Conservation (phyloP, 768 basidiomycete species). For the Fomitopsis serialis region DNA sequence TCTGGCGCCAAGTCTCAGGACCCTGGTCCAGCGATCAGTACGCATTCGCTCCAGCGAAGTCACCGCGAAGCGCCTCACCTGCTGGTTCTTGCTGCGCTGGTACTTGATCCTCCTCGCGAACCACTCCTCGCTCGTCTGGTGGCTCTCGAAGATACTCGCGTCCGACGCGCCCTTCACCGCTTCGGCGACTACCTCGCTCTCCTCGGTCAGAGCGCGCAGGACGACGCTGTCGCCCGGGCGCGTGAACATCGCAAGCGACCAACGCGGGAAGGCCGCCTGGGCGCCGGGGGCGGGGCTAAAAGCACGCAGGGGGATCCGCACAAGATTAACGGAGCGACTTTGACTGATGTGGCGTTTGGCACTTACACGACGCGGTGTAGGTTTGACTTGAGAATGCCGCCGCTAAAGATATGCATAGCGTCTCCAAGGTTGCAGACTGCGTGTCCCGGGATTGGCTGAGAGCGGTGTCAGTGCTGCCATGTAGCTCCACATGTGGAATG, state of each 20-base stretch:
- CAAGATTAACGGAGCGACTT: neutral
- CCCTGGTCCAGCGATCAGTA: slow-evolving; percentile 7
- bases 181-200: slow-evolving; percentile 45
- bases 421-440: slow-evolving; percentile 44
- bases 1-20: slow-evolving; percentile 18
- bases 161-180: slow-evolving; percentile 31
- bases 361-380: slow-evolving; percentile 58
- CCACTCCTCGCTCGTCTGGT: slow-evolving; percentile 36
- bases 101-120: slow-evolving; percentile 35
- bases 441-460: slow-evolving; percentile 25
- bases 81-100: slow-evolving; percentile 36
- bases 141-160: slow-evolving; percentile 28
- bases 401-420: slow-evolving; percentile 55
- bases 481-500: no score
- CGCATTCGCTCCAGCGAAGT: neutral
- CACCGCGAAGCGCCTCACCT: slow-evolving; percentile 21
- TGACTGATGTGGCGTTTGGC: neutral
- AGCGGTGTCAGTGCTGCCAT: neutral
- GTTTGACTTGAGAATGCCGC: slow-evolving; percentile 59
- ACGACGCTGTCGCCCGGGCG: slow-evolving; percentile 50
- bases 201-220: slow-evolving; percentile 45
- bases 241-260: slow-evolving; percentile 67
- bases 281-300: slow-evolving; percentile 49
- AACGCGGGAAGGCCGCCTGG: slow-evolving; percentile 49
- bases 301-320: neutral